These are phyloP conservation scores for Colletotrichum simmondsii DNA, from an alignment of 2,329 filamentous ascomycete species.

Conservation along the genomic window DNA sequence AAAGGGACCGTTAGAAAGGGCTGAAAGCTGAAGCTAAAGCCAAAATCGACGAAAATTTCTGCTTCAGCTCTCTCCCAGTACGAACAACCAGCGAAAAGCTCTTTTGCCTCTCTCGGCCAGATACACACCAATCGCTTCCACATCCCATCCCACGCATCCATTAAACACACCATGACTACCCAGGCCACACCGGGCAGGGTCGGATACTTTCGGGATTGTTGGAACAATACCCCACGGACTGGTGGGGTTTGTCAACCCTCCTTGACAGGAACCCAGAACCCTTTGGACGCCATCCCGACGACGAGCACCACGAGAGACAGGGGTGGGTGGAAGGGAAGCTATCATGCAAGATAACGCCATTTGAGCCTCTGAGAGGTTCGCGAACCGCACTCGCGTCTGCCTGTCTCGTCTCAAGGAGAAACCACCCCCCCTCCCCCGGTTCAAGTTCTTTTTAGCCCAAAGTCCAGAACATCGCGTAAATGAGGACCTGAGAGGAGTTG, in stretches of 20 bases:
- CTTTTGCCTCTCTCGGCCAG: not conserved
- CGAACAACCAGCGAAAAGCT: not conserved
- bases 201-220: slow-evolving; percentile 30
- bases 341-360: slow-evolving; percentile 32
- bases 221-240: slow-evolving; percentile 2
- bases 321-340: not conserved
- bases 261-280: slow-evolving; percentile 12
- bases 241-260: slow-evolving; percentile 6
- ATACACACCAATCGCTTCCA: slow-evolving; percentile 13
- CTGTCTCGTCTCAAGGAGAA: not conserved
- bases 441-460: not conserved
- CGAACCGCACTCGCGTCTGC: not conserved
- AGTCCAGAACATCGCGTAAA: slow-evolving; percentile 2
- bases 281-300: slow-evolving; percentile 12
- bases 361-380: slow-evolving; percentile 17
- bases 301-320: not conserved
- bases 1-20: not conserved
- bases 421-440: not conserved
- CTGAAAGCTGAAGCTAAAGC: not conserved
- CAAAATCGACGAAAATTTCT: not conserved
- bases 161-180: too few species aligned
- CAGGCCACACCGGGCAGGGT: not conserved
- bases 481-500: slow-evolving; percentile 1
- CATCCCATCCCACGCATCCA: slow-evolving; percentile 10
- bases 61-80: not conserved